These are phyloP conservation scores for Taiozyma sp. DNA, from an alignment of 1,139 yeast genomes.

Conservation along the genomic window DNA sequence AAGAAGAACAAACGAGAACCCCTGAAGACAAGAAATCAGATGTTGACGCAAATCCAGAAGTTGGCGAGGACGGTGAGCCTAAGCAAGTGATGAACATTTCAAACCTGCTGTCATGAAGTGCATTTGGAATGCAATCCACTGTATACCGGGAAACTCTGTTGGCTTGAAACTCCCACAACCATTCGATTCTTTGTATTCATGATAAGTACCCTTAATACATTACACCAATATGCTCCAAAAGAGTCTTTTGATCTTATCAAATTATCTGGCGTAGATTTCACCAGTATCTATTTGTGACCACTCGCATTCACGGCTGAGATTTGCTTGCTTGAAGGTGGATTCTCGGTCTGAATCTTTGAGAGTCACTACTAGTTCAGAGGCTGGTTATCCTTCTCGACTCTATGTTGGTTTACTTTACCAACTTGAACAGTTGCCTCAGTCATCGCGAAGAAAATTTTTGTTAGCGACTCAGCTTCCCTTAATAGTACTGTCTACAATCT, in stretches of 20 bases:
- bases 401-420: too few relatives aligned
- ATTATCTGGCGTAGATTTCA: too few relatives aligned
- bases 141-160: not conserved
- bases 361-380: too few relatives aligned
- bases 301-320: too few relatives aligned
- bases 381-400: too few relatives aligned
- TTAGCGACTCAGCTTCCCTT: too few relatives aligned
- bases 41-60: not conserved
- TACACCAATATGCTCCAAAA: not conserved
- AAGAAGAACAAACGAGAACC: not conserved
- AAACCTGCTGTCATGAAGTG: slow-evolving; percentile 11
- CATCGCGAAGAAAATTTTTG: slow-evolving; percentile 1
- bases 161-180: not conserved
- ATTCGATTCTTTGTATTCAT: not conserved
- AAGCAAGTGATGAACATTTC: slow-evolving; percentile 22
- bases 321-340: too few relatives aligned
- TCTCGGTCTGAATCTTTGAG: too few relatives aligned
- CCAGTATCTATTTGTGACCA: too few relatives aligned
- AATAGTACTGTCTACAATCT: too few relatives aligned
- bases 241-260: not conserved
- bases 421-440: too few relatives aligned
- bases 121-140: not conserved
- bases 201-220: not conserved
- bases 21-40: not conserved
- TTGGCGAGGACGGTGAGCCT: slow-evolving; percentile 2